These are phyloP conservation scores for Trametes elegans DNA, from an alignment of 768 basidiomycete genomes.

Conservation along the genomic window DNA sequence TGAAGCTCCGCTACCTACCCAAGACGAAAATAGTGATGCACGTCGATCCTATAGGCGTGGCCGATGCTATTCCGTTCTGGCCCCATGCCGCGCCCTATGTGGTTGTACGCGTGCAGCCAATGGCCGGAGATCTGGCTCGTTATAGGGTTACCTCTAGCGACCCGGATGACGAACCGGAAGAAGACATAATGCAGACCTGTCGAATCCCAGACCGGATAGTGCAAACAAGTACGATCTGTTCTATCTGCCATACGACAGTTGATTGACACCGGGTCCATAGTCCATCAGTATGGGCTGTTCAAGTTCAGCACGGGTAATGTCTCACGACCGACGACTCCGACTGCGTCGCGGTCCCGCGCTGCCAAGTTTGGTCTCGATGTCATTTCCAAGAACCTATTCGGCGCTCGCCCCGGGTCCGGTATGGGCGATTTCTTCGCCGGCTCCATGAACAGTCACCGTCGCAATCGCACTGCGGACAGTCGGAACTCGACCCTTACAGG, in stretches of 20 bases:
- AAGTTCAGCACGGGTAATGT: constrained; percentile 78
- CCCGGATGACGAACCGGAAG: constrained; percentile 69
- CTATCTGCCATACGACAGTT: neutral
- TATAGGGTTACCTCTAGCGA: constrained; percentile 76
- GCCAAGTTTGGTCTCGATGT: constrained; percentile 90
- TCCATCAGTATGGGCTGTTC: constrained; percentile 87
- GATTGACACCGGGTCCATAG: constrained; percentile 36
- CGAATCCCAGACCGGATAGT: constrained; percentile 74
- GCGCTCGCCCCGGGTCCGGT: constrained; percentile 59
- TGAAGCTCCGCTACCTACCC: neutral
- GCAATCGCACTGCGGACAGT: constrained; percentile 63
- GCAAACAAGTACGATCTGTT: constrained; percentile 62
- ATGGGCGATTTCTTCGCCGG: constrained; percentile 77
- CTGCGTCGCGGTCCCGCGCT: constrained; percentile 64
- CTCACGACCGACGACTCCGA: constrained; percentile 85
- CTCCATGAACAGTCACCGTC: constrained; percentile 64
- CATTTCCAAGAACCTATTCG: constrained; percentile 88
- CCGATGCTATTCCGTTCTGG: constrained; percentile 78
- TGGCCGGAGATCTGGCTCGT: constrained; percentile 80
- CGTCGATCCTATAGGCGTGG: constrained; percentile 72
- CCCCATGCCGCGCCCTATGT: constrained; percentile 69
- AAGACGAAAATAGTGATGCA: constrained; percentile 89
- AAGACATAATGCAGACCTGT: constrained; percentile 79
- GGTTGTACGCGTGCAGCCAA: constrained; percentile 78
- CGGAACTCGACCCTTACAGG: constrained; percentile 74